Evolutionary conservation across 192 early-diverging fungal species (phyloP).

Genomic region (Backusella westeae): DNA sequence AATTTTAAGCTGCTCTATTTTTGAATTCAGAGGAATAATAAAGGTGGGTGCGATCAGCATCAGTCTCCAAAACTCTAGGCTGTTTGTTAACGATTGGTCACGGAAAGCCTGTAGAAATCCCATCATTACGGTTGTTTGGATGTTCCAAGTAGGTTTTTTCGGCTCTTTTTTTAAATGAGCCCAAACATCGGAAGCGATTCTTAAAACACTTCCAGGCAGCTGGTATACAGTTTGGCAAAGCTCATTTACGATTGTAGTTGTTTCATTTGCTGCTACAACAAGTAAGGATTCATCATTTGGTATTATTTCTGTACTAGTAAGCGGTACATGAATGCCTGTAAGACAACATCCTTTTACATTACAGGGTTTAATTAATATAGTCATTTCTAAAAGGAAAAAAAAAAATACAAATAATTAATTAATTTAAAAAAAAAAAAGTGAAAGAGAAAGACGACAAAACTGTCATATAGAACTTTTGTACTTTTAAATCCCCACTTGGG

Average conservation of each 20-base stretch:
- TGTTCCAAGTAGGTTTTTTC: conserved; percentile 28
- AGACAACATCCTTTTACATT: conserved; percentile 5
- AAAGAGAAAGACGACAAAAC: not conserved
- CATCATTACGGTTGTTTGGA: conserved; percentile 18
- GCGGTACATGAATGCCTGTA: not conserved
- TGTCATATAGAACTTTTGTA: not conserved
- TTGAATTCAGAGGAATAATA: conserved; percentile 13
- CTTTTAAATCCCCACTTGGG: not conserved
- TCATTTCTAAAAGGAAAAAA: not conserved
- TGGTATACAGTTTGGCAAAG: conserved; percentile 4
- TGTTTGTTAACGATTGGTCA: conserved; percentile 7
- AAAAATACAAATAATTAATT: conserved; percentile 1
- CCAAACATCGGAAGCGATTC: conserved; percentile 11
- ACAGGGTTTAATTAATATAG: conserved; percentile 1
- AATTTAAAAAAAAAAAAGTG: not conserved
- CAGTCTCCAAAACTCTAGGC: conserved; percentile 25
- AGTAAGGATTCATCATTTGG: not conserved
- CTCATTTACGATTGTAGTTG: not conserved
- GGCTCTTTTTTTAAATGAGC: conserved; percentile 16
- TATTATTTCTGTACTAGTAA: not conserved
- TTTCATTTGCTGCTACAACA: not conserved
- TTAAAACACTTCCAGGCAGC: not conserved
- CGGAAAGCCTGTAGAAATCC: conserved; percentile 21
- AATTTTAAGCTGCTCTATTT: conserved; percentile 9
- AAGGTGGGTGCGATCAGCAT: conserved; percentile 20